Evolutionary conservation across 1,284 basidiomycete genomes (phyloP), one percentile per base, ranked within the genome.

Genomic region (Sutorius eximius): DNA sequence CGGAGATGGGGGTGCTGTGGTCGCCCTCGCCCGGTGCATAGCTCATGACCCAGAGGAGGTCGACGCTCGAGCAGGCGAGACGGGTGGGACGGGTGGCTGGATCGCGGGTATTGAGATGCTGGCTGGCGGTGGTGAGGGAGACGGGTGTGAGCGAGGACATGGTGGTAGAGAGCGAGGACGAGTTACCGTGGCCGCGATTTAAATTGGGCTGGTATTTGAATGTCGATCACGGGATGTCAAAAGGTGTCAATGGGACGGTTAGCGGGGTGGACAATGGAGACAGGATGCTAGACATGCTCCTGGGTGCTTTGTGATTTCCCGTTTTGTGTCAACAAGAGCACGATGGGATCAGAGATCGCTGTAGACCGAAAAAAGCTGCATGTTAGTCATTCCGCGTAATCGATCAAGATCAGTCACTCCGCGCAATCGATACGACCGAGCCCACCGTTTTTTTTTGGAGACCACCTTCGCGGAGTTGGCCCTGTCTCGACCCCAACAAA

Each of bases 11-110:
- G 0, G 78, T 75, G 57, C 82, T 83, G 18, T 74, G 67, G 55
- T 79, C 77, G 58, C 87, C 88, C 63, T 84, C 79, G n/a, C 75
- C 68, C 8, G 86, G 85, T 5, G 79, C 73, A 68, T 81, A 88
- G 54, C 75, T 77, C 56, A 80, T 75, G 56, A 89, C 82, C 63
- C 79, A 79, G 57, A 89, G 79, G 64, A 84, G 76, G 51, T 78
- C 79, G 13, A 70, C 67, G 20, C 72, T 69, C 0, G 85, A 84
- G 36, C 70, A 67, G 20, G 68, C 56, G 45, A 61, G 60, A 3
- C 64, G 67, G 53, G 75, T 65, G 57, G 68, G 63, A 44, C 63
- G 66, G 54, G 33, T 8, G 5, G 59, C 15, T 0, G 29, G 32
- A 11, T 61, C 49, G 22, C 57, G 47, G 32, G 49, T n/a, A 3